These are phyloP conservation scores for Suhomyces yuchorum DNA, from an alignment of 1,139 yeast genomes.

Conservation along the genomic window DNA sequence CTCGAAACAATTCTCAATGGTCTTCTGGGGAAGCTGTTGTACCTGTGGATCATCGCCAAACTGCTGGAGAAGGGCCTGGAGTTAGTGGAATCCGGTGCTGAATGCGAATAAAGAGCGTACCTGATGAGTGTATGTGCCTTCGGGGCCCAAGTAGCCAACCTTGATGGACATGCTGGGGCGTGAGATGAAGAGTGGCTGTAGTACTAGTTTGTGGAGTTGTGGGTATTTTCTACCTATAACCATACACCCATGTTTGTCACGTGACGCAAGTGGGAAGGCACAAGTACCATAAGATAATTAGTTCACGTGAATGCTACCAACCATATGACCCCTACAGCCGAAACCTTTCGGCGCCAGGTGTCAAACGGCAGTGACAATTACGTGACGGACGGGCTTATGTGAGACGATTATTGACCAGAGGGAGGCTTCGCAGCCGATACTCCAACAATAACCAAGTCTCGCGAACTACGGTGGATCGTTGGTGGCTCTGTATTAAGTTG, in stretches of 20 bases:
- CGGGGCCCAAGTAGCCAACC: conserved; percentile 83
- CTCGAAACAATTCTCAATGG: conserved; percentile 68
- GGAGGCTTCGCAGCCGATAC: neutral
- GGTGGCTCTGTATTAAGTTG: conserved; percentile 59
- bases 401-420: neutral
- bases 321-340: conserved; percentile 6
- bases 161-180: conserved; percentile 18
- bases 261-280: no score
- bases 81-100: conserved; percentile 13
- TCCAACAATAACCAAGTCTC: conserved; percentile 16
- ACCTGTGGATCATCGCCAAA: neutral
- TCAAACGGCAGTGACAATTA: conserved; percentile 1
- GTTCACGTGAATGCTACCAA: neutral
- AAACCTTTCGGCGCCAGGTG: conserved; percentile 14
- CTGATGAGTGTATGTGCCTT: conserved; percentile 90
- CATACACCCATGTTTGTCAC: no score
- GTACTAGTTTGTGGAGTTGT: no score
- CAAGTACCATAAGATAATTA: no score
- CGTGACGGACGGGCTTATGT: neutral
- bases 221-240: no score
- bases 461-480: conserved; percentile 49
- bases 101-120: conserved; percentile 40
- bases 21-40: conserved; percentile 56
- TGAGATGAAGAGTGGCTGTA: neutral
- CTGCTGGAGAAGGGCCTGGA: conserved; percentile 68